These are phyloP conservation scores for Plasmodium chabaudi DNA, from an alignment of 169 alveolate species.

Conservation along the genomic window DNA sequence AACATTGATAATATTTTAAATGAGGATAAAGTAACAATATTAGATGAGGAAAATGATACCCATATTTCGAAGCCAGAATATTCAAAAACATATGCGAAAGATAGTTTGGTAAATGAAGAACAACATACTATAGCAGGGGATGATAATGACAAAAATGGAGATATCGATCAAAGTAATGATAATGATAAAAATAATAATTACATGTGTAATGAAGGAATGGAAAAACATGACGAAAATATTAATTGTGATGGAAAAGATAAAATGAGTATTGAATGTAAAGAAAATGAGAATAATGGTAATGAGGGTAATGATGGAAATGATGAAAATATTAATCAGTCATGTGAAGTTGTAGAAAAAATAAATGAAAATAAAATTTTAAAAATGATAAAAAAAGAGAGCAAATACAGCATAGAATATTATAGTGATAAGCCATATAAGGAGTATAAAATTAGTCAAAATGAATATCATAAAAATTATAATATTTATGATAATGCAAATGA, in stretches of 20 bases:
- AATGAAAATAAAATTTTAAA: too few relatives aligned
- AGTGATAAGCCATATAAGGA: too few relatives aligned
- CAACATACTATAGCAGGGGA: background rate
- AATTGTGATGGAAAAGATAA: slow-evolving; percentile 19
- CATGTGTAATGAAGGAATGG: background rate
- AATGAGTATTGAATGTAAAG: background rate
- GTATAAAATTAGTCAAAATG: too few relatives aligned
- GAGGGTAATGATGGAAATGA: background rate
- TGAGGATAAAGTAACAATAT: slow-evolving; percentile 6
- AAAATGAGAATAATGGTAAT: background rate
- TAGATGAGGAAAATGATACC: background rate
- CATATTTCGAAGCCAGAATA: slow-evolving; percentile 2
- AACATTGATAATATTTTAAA: slow-evolving; percentile 15
- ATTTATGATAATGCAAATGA: slow-evolving; percentile 4
- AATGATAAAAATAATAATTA: background rate
- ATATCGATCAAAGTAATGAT: background rate
- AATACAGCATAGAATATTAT: too few relatives aligned
- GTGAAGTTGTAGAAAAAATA: too few relatives aligned
- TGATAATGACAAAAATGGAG: background rate
- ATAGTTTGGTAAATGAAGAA: background rate
- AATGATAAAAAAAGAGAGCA: too few relatives aligned
- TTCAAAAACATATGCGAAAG: background rate
- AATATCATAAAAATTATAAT: background rate
- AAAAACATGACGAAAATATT: background rate
- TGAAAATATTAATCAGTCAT: too few relatives aligned